Evolutionary conservation across 2,329 filamentous ascomycete genomes (phyloP), one percentile per base, ranked within the genome.

Genomic region (Exophiala xenobiotica): DNA sequence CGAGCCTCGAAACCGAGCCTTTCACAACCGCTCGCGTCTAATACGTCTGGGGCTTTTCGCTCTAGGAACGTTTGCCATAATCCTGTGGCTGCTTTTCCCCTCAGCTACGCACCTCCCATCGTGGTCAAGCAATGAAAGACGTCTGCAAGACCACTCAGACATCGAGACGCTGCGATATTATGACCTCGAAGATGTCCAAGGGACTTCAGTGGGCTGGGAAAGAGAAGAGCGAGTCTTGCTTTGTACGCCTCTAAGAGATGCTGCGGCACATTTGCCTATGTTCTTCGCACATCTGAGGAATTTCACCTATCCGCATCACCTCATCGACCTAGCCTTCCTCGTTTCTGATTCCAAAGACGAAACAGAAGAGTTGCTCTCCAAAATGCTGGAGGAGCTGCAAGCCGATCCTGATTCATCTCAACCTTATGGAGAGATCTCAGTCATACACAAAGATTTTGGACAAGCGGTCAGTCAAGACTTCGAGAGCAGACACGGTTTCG

Each of bases 371-470:
- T 78, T 93, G 40, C 79, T 99, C 44, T 82, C 85, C 4, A 76
- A 87, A 51, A 84, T 87, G 63, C 74, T 99, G 46, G 82, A 89
- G 61, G 81, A 84, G 33, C 79, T 96, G 11, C 93, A 99, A 72
- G 83, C 82, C 19, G 82, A 93, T 55, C 77, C 85, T 18, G 88
- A 96, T 62, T 83, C 86, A 8, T 85, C 83, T 62, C 85, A 91
- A 71, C 85, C 87, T 12, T 99, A 91, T 66, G 93, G 93, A 54
- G 93, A 99, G 73, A 93, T 99, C 52, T 96, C 90, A 0, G 93
- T 99, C 54, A 91, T 99, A 60, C 90, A 97, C 73, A 99, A 99
- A 74, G 92, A 99, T 69, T 99, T 99, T 74, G 93, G 93, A 2
- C 93, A 99, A 69, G 92, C 92, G 68, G 93, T 99, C 54, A 89